These are phyloP conservation scores for Mycena haematopus DNA, from an alignment of 768 basidiomycete genomes.

Conservation along the genomic window DNA sequence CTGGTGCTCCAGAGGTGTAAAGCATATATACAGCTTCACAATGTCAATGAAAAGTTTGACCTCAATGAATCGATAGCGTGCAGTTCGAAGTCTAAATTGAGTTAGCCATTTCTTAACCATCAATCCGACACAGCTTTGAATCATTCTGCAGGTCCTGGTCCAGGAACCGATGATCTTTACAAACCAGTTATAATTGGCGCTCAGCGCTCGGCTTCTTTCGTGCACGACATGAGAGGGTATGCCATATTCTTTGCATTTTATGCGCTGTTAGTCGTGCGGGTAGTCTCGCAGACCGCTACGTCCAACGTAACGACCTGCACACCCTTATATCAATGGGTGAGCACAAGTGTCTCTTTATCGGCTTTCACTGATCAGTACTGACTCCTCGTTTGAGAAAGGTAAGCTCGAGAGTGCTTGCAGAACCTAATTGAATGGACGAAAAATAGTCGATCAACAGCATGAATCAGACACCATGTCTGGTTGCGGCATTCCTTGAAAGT, in stretches of 20 bases:
- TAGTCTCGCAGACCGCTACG: slow-evolving; percentile 38
- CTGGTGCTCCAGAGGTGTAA: slow-evolving; percentile 32
- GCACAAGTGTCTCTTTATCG: not conserved
- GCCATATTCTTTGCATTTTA: slow-evolving; percentile 8
- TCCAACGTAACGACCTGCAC: slow-evolving; percentile 47
- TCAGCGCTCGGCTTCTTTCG: slow-evolving; percentile 10
- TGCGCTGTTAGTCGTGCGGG: slow-evolving; percentile 21
- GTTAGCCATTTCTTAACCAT: not conserved
- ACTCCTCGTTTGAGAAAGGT: not conserved
- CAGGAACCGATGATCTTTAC: slow-evolving; percentile 18
- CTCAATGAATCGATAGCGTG: not conserved
- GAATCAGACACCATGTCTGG: slow-evolving; percentile 55
- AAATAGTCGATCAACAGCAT: slow-evolving; percentile 45
- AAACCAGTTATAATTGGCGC: slow-evolving; percentile 14
- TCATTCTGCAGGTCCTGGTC: too few relatives aligned
- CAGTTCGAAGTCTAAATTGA: not conserved
- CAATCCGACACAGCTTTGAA: slow-evolving; percentile 15
- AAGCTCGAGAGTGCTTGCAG: not conserved
- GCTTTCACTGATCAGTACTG: not conserved
- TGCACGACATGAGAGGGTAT: slow-evolving; percentile 25
- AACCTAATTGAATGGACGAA: not conserved
- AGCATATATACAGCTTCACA: not conserved
- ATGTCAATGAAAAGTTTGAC: not conserved
- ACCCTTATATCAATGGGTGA: slow-evolving; percentile 46
- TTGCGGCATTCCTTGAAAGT: slow-evolving; percentile 55